Evolutionary conservation across 192 early-diverging fungal genomes (phyloP).

Genomic region (Coemansia sp.): DNA sequence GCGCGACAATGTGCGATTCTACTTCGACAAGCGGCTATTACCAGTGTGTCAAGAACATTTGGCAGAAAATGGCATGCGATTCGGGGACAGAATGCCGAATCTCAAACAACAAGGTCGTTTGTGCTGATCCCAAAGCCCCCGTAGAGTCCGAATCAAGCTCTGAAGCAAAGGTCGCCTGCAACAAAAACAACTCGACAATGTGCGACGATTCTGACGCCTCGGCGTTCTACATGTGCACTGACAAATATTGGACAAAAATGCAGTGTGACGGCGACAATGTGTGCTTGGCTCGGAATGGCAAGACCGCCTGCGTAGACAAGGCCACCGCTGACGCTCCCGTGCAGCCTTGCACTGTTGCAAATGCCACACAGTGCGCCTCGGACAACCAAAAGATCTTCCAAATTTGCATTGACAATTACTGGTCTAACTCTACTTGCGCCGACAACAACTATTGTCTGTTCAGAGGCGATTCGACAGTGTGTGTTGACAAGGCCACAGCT

Average conservation of each 20-base stretch:
- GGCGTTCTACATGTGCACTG: slow-evolving; percentile 34
- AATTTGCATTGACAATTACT: slow-evolving; percentile 37
- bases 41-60: slow-evolving; percentile 23
- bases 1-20: slow-evolving; percentile 29
- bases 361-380: slow-evolving; percentile 28
- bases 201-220: slow-evolving; percentile 20
- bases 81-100: slow-evolving; percentile 30
- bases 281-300: slow-evolving; percentile 28
- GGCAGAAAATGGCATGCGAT: slow-evolving; percentile 25
- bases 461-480: slow-evolving; percentile 10
- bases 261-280: slow-evolving; percentile 36
- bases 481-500: slow-evolving; percentile 29
- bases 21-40: slow-evolving; percentile 16
- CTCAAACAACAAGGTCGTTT: slow-evolving; percentile 27
- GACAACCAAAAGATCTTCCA: slow-evolving; percentile 35
- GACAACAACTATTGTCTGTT: slow-evolving; percentile 21
- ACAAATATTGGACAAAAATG: slow-evolving; percentile 37
- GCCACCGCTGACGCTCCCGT: slow-evolving; percentile 29
- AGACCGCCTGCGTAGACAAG: slow-evolving; percentile 27
- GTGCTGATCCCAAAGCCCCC: slow-evolving; percentile 27
- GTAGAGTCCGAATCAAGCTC: slow-evolving; percentile 1
- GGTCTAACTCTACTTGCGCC: slow-evolving; percentile 41
- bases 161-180: slow-evolving; percentile 11
- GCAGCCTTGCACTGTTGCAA: slow-evolving; percentile 16
- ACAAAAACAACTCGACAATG: slow-evolving; percentile 35